Base-by-base conservation (phyloP, 2,329 filamentous ascomycete species). In the Xylaria sp. region DNA sequence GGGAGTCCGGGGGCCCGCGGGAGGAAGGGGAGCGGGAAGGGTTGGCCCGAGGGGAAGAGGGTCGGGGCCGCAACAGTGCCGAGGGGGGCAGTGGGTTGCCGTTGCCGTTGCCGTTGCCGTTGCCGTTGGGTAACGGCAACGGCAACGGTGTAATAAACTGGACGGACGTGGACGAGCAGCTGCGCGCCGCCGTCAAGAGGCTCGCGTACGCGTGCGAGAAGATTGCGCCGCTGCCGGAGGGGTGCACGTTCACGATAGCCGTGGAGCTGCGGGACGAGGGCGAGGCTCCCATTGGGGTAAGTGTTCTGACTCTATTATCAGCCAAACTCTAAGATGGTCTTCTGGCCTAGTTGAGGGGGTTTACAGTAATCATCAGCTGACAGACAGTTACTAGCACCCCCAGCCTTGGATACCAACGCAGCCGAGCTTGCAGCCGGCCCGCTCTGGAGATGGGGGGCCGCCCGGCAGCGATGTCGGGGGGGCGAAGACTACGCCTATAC, bases 221-320 rank as follows among this genome's bases (percentile, higher is more conserved):
- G 50, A 76, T 91, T 57, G 73, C 71, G 0, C 71, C 78, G 0
- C 68, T 92, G 19, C 88, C 89, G 0, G 72, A 78, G 1, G 81
- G 81, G 1, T 91, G 88, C 69, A 89, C 87, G 0, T 93, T 90
- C 69, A 90, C 88, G 0, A 71, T 93, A n/a, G 87, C 86, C 0
- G 80, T 93, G 39, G 90, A 93, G 71, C 69, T 92, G 59, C 83
- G 82, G 38, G 82, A 88, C 19, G 78, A 85, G 39, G 78, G 77
- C 0, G 72, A 79, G 9, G 77, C 82, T 8, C 85, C 84, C 0
- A 83, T 86, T 57, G 79, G 78, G 49, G 83, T 86, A 70, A 66
- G 80, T 74, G 18, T 40, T 34, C 22, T 38, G 8, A n/a, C 44
- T 8, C 41, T 37, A 17, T 20, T 44, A 9, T 11, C 45, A 21